Percentiles rank a stretch among this genome's conserved stretches.
Evolutionary conservation across 1,139 yeast species (phyloP).

Genomic region (Sugiyamaella novakii): DNA sequence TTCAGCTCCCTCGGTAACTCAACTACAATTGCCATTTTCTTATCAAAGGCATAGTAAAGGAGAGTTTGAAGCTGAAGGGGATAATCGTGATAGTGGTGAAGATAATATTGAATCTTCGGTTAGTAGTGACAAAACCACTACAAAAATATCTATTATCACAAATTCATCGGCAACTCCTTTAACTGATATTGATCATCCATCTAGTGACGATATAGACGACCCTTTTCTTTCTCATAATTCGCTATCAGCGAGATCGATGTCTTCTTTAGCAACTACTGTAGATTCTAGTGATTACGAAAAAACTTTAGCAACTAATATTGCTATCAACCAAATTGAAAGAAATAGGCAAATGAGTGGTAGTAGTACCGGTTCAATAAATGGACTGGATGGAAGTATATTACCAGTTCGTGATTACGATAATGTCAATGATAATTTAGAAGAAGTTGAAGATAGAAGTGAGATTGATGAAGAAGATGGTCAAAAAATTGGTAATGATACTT

Average conservation of each 20-base stretch:
- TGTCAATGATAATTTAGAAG: background rate
- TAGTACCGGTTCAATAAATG: conserved; percentile 6
- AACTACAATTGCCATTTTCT: conserved; percentile 13
- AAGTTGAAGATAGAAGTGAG: background rate
- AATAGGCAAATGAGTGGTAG: conserved; percentile 11
- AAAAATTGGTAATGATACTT: conserved; percentile 10
- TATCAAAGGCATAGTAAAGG: conserved; percentile 16
- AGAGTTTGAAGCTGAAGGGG: conserved; percentile 1
- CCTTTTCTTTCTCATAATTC: conserved; percentile 23
- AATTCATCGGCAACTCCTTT: background rate
- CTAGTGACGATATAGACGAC: conserved; percentile 23
- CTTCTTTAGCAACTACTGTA: conserved; percentile 31
- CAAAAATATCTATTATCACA: conserved; percentile 3
- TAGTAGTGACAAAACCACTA: background rate
- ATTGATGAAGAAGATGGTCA: conserved; percentile 3
- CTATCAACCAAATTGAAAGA: background rate
- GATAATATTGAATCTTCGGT: background rate
- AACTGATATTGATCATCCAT: conserved; percentile 9
- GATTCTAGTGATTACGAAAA: conserved; percentile 23
- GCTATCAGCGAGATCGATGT: conserved; percentile 29
- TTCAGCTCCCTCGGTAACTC: conserved; percentile 10
- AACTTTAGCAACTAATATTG: conserved; percentile 1
- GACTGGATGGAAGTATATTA: background rate
- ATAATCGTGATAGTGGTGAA: background rate
- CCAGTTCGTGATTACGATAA: conserved; percentile 1